These are phyloP conservation scores for Ophiocordyceps camponoti-floridani DNA, from an alignment of 2,329 filamentous ascomycete species.

Conservation along the genomic window DNA sequence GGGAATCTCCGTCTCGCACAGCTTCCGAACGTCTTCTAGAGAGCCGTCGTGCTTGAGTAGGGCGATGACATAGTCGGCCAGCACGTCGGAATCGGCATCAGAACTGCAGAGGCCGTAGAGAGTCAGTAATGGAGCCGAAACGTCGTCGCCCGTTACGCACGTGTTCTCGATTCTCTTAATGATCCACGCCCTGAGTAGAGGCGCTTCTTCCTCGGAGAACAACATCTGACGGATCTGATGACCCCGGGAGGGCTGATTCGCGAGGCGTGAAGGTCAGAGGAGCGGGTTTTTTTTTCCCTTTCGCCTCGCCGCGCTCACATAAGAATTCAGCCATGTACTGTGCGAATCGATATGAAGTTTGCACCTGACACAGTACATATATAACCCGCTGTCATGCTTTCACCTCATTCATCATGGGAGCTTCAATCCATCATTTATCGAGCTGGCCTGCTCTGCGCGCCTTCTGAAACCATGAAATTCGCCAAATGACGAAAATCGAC, in stretches of 20 bases:
- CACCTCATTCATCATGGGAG: too few species aligned
- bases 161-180: constrained; percentile 60
- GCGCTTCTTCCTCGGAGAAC: constrained; percentile 42
- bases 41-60: constrained; percentile 54
- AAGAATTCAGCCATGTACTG: too few species aligned
- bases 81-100: constrained; percentile 64
- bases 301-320: too few species aligned
- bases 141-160: constrained; percentile 22
- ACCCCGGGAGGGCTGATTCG: not conserved
- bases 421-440: too few species aligned
- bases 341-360: too few species aligned
- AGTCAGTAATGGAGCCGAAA: not conserved
- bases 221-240: constrained; percentile 24
- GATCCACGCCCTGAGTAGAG: constrained; percentile 57
- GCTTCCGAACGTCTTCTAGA: constrained; percentile 41
- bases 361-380: too few species aligned
- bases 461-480: too few species aligned
- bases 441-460: not conserved
- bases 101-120: constrained; percentile 29
- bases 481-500: too few species aligned
- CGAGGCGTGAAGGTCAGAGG: too few species aligned
- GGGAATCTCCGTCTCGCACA: constrained; percentile 53
- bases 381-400: too few species aligned
- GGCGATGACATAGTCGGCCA: constrained; percentile 72
- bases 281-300: too few species aligned